Evolutionary conservation across 2,329 filamentous ascomycete genomes (phyloP).

Genomic region (Knufia petricola): DNA sequence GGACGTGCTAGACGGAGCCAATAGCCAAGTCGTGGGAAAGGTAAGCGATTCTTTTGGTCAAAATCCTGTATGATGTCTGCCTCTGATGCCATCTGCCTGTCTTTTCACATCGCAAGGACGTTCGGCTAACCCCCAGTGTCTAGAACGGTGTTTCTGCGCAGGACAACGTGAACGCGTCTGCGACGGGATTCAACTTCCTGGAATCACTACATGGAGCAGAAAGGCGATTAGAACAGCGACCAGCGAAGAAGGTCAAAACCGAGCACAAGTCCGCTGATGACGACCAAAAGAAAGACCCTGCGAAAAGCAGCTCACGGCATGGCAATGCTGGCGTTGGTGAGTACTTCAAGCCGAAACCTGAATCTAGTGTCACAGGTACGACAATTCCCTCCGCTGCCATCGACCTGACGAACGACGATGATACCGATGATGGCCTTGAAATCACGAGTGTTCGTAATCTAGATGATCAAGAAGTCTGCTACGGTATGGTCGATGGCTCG

Average conservation of each 20-base stretch:
- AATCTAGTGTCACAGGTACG: slow-evolving; percentile 36
- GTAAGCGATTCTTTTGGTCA: not conserved
- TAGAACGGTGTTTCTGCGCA: not conserved
- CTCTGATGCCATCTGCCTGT: not conserved
- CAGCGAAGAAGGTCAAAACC: slow-evolving; percentile 36
- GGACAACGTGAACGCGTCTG: slow-evolving; percentile 51
- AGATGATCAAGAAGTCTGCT: slow-evolving; percentile 22
- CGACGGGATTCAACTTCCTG: slow-evolving; percentile 50
- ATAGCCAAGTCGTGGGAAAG: not conserved
- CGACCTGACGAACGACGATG: slow-evolving; percentile 17
- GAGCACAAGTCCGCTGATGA: slow-evolving; percentile 6
- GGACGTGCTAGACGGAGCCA: not conserved
- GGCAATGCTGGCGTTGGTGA: slow-evolving; percentile 51
- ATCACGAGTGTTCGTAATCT: slow-evolving; percentile 14
- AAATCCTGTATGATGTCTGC: not conserved
- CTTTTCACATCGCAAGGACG: not conserved
- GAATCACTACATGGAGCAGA: slow-evolving; percentile 22
- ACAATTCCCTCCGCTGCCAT: slow-evolving; percentile 39
- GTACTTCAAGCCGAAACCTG: slow-evolving; percentile 57
- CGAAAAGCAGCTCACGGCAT: slow-evolving; percentile 24
- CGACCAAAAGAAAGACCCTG: slow-evolving; percentile 29
- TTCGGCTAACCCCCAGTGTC: not conserved
- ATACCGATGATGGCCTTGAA: slow-evolving; percentile 42
- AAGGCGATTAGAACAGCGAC: slow-evolving; percentile 54
- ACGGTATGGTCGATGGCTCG: slow-evolving; percentile 17